Evolutionary conservation across 1,284 basidiomycete genomes (phyloP), one percentile per base, ranked within the genome.

Genomic region (Veloboletus limbatus): DNA sequence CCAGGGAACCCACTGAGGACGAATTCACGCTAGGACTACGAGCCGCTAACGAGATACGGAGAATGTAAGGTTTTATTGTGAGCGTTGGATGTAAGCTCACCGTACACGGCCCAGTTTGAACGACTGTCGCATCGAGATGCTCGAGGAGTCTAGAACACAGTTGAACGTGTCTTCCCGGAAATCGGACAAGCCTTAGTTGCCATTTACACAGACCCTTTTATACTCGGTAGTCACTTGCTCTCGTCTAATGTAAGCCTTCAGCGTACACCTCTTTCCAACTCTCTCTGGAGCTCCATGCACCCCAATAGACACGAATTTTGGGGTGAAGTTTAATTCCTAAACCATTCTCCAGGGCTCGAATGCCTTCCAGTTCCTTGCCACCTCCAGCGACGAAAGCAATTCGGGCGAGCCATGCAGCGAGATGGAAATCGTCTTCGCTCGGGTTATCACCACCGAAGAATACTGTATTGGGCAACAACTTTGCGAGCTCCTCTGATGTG

Each of bases 1-100:
- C 73, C 3, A 66, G 71, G 38, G 87, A 89, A 55, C 80, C 85
- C 24, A 78, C 74, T 1, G 84, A 89, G 62, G 71, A 69, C 37
- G 89, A 92, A 63, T 92, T 84, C 55, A 70, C 75, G 43, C 65
- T 78, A 4, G 86, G 84, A 2, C 75, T 89, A 58, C 71, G 73
- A 42, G 81, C 86, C 2, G 81, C 81, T 3, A 69, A 74, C 38
- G 75, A 82, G 53, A 84, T 92, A 27, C 70, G 76, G 58, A 71
- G 71, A 66, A 70, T 70, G 81, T 79, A 50, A 51, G 72, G 66
- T 17, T 17, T 24, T n/a, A 4, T 28, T 11, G 22, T 25, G 3
- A 10, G 18, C 11, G 21, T 27, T 17, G 17, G 10, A 8, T 10
- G 14, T 16, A 11, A 8, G n/a, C 26, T 58, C 28, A 63, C 11